Percentiles rank a stretch among this genome's conserved stretches.
phyloP scores from a whole-genome alignment of 805 yeast species.

The Saturnispora zaruensis region DNA sequence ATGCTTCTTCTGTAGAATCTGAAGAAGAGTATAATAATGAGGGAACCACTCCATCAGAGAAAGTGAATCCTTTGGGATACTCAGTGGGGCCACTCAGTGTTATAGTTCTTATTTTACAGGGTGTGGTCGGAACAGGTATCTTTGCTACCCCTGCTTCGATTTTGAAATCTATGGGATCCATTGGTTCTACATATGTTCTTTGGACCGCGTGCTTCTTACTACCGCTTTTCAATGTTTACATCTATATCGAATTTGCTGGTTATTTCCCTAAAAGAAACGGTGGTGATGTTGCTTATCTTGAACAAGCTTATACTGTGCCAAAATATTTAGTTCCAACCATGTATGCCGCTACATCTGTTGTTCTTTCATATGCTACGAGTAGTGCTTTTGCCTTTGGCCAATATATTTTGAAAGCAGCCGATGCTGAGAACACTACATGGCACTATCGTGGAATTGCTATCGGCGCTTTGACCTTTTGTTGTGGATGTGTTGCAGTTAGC shows the following conservation, averaged over 20 bases:
- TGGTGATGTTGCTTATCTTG: conserved; percentile 78
- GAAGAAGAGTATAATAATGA: conserved; percentile 17
- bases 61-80: conserved; percentile 25
- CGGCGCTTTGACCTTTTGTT: conserved; percentile 65
- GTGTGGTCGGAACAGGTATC: conserved; percentile 71
- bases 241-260: conserved; percentile 35
- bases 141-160: conserved; percentile 62
- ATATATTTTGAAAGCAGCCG: conserved; percentile 69
- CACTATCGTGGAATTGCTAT: conserved; percentile 69
- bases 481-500: conserved; percentile 50
- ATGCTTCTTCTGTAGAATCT: neutral
- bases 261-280: conserved; percentile 55
- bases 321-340: conserved; percentile 55
- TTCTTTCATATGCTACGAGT: conserved; percentile 82
- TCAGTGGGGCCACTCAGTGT: conserved; percentile 37
- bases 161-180: conserved; percentile 35
- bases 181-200: conserved; percentile 36
- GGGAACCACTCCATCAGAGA: conserved; percentile 32
- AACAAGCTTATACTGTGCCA: conserved; percentile 61
- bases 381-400: conserved; percentile 75
- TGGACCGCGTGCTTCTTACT: conserved; percentile 36
- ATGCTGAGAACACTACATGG: conserved; percentile 60
- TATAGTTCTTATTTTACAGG: conserved; percentile 54
- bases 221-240: conserved; percentile 30
- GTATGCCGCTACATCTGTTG: conserved; percentile 63